Evolutionary conservation across 176 grass and related monocot genomes (phyloP), one percentile per base, ranked within the genome.

Genomic region (Dactylis glomerata): DNA sequence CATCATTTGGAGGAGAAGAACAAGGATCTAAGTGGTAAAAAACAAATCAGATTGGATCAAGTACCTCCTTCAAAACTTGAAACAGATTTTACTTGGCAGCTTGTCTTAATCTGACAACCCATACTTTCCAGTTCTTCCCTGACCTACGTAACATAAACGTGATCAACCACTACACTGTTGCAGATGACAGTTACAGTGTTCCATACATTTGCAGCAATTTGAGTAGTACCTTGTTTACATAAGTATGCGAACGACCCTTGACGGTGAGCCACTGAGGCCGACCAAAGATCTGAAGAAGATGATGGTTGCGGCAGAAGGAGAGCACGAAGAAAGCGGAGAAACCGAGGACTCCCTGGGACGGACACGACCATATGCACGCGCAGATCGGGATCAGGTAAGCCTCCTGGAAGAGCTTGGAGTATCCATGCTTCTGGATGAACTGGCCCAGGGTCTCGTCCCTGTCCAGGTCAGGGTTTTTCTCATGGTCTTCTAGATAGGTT

Each of bases 271-370:
- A 93, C 10, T 98, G 96, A 0, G 96, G 96, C 0, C 93, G 96
- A 10, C 96, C 96, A 30, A 98, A 98, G 20, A 98, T 82, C 96
- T 98, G 92, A 33, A 95, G 89, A 80, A 95, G 89, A 31, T 98
- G 92, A 42, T 98, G 92, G 9, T 98, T 98, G 19, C 89, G 88
- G 71, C 88, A 97, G 40, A 94, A 97, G 6, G 95, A 95, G 54
- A 97, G 91, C 8, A 97, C 95, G 68, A 90, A 91, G 90, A 91
- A 97, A 34, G 95, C 95, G 5, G 95, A 97, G 81, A 97, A 97
- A 20, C 82, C 85, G 28, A 92, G 30, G 0, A 94, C 95, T 1
- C 95, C 90, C 20, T 97, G 90, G 0, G 90, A 97, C 28, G 95
- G 86, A 19, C 92, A 92, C 9, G 95, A 97, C 95, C 95, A 97